Evolutionary conservation across 441 rosid genomes (phyloP).

Genomic region (Bocquillonia castaneifolia): DNA sequence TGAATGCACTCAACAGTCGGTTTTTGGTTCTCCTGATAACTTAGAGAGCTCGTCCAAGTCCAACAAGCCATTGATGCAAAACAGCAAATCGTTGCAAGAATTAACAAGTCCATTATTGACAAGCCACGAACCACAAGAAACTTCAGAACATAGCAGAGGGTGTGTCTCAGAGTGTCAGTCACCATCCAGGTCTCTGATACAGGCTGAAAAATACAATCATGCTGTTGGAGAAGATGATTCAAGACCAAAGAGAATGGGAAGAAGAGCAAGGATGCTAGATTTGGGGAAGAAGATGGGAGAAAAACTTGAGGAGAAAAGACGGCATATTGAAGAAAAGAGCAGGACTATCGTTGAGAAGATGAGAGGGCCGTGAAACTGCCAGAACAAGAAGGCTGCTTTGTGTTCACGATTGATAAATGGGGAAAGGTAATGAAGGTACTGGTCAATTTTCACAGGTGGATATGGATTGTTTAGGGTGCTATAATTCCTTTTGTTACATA

Average conservation of each 20-base stretch:
- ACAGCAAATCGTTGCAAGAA: slow-evolving; percentile 46
- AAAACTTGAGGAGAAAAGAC: slow-evolving; percentile 82
- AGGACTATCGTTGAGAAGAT: slow-evolving; percentile 81
- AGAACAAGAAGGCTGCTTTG: background rate
- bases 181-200: slow-evolving; percentile 28
- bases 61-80: slow-evolving; percentile 20
- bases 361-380: slow-evolving; percentile 51
- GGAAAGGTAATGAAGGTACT: slow-evolving; percentile 1
- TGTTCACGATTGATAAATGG: background rate
- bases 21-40: slow-evolving; percentile 21
- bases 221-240: slow-evolving; percentile 49
- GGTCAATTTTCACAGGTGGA: background rate
- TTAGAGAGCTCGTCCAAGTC: slow-evolving; percentile 26
- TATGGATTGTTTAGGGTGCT: background rate
- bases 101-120: slow-evolving; percentile 47
- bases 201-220: slow-evolving; percentile 23
- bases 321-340: slow-evolving; percentile 73
- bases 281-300: slow-evolving; percentile 88
- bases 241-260: slow-evolving; percentile 56
- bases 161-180: slow-evolving; percentile 29
- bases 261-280: slow-evolving; percentile 72
- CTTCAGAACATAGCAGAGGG: slow-evolving; percentile 22
- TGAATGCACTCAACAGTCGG: slow-evolving; percentile 26
- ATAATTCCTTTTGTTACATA: background rate
- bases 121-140: slow-evolving; percentile 35